Percentiles rank a stretch among this genome's conserved stretches.
Conservation (phyloP, 371 early-diverging fungal genomes). For the Circinella umbellata region DNA sequence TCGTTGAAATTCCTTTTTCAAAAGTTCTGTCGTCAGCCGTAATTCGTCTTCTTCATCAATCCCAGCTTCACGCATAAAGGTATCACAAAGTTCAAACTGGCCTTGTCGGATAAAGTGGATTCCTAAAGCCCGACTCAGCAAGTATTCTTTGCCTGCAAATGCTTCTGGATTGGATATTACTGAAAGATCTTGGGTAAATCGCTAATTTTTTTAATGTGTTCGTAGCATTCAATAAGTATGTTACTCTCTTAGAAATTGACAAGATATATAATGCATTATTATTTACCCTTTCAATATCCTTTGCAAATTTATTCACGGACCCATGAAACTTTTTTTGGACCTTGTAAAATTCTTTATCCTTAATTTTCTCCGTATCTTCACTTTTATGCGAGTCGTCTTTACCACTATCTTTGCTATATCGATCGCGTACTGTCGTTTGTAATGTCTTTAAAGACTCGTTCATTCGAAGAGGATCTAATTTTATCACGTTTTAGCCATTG, state of each 20-base stretch:
- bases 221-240: no score
- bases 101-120: conserved; percentile 90
- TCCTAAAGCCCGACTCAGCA: conserved; percentile 67
- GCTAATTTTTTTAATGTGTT: conserved; percentile 32
- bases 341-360: conserved; percentile 43
- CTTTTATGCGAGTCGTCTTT: conserved; percentile 4
- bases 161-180: conserved; percentile 65
- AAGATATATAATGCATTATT: background rate
- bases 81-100: conserved; percentile 74
- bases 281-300: conserved; percentile 72
- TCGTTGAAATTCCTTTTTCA: conserved; percentile 44
- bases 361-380: conserved; percentile 3
- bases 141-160: conserved; percentile 67
- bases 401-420: conserved; percentile 9
- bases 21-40: conserved; percentile 30
- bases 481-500: background rate
- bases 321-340: conserved; percentile 66
- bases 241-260: no score
- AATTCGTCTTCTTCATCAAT: conserved; percentile 35
- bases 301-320: conserved; percentile 67
- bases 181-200: conserved; percentile 67
- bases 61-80: conserved; percentile 58
- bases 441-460: conserved; percentile 6
- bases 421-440: conserved; percentile 2
- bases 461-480: background rate